Conservation (phyloP, 2,329 filamentous ascomycete species). For the Pseudonectria foliicola region DNA sequence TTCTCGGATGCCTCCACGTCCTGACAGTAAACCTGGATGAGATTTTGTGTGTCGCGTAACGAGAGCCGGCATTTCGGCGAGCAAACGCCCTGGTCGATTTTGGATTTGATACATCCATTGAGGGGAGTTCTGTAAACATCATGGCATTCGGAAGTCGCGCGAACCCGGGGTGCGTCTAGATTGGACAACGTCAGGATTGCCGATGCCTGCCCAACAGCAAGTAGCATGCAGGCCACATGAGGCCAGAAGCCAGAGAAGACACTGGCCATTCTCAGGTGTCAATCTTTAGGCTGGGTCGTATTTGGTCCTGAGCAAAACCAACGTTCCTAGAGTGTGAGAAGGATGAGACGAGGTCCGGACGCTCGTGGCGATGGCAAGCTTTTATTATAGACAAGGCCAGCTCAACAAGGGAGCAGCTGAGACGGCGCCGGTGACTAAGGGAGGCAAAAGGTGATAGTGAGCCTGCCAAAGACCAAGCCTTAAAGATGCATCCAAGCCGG, state of each 20-base stretch:
- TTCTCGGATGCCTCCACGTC: conserved; percentile 16
- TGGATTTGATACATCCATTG: conserved; percentile 27
- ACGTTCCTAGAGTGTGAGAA: no score
- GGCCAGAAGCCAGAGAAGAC: conserved; percentile 9
- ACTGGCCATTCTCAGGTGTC: no score
- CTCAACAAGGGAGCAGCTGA: no score
- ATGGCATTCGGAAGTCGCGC: conserved; percentile 34
- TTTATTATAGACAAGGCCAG: no score
- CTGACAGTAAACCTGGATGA: conserved; percentile 22
- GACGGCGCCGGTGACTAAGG: no score
- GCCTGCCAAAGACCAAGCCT: no score
- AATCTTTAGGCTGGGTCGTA: no score
- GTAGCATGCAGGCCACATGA: conserved; percentile 14
- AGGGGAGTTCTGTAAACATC: conserved; percentile 36
- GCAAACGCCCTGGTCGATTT: conserved; percentile 32
- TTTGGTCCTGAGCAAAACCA: no score
- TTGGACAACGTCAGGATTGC: conserved; percentile 4
- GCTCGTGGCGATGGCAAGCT: no score
- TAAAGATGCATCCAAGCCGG: no score
- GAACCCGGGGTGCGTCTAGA: conserved; percentile 32
- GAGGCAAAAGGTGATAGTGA: no score
- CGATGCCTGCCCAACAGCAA: conserved; percentile 18
- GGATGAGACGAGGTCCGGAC: no score
- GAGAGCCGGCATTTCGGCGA: conserved; percentile 29
- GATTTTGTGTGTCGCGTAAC: conserved; percentile 20